phyloP scores from a whole-genome alignment of 495 filamentous ascomycete genomes.

The Penicillium manginii region DNA sequence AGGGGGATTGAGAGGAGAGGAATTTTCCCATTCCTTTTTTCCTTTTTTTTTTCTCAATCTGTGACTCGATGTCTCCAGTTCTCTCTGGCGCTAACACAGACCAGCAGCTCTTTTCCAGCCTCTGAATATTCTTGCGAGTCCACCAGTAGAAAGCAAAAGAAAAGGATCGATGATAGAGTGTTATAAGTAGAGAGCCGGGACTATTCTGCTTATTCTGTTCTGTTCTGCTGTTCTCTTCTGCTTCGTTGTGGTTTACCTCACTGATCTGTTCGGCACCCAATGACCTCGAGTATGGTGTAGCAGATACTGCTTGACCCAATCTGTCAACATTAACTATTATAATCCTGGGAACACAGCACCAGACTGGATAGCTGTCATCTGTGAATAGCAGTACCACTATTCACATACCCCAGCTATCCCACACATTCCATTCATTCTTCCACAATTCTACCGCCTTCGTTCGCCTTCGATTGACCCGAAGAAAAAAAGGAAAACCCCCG shows the following conservation, averaged over 20 bases:
- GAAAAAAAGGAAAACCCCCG: constrained; percentile 27
- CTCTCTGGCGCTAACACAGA: constrained; percentile 41
- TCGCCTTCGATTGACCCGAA: constrained; percentile 42
- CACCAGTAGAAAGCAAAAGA: constrained; percentile 26
- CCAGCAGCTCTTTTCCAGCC: constrained; percentile 38
- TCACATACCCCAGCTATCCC: too few relatives aligned
- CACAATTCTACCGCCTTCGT: constrained; percentile 52
- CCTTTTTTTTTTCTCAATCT: neutral
- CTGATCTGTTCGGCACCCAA: too few relatives aligned
- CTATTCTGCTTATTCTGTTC: constrained; percentile 5
- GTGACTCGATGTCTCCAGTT: constrained; percentile 32
- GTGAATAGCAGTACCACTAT: too few relatives aligned
- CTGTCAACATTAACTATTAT: too few relatives aligned
- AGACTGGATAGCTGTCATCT: too few relatives aligned
- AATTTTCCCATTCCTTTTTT: constrained; percentile 4
- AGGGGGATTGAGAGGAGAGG: neutral
- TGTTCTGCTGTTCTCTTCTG: neutral
- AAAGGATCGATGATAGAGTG: constrained; percentile 9
- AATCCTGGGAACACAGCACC: too few relatives aligned
- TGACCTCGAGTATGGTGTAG: neutral
- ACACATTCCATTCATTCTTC: too few relatives aligned
- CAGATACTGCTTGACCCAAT: too few relatives aligned
- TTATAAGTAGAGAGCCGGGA: neutral
- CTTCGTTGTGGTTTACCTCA: too few relatives aligned
- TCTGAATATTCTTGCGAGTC: constrained; percentile 23